Evolutionary conservation across 192 early-diverging fungal species (phyloP).

Genomic region (Podila clonocystis): DNA sequence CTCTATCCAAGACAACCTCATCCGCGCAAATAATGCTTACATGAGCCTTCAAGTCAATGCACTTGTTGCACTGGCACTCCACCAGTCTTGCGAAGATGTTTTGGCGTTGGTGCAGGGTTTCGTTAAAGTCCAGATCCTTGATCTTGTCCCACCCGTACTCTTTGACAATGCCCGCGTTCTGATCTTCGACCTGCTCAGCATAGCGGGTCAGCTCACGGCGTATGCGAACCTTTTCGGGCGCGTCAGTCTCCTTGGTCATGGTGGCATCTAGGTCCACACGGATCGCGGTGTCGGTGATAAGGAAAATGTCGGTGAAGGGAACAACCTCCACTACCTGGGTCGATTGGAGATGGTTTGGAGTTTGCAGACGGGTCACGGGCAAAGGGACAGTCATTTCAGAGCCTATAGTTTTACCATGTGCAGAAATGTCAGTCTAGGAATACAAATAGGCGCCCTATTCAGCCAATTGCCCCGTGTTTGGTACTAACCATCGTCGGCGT

Average conservation of each 20-base stretch:
- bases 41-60: conserved; percentile 81
- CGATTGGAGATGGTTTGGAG: conserved; percentile 18
- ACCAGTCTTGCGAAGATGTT: conserved; percentile 58
- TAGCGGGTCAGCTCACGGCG: conserved; percentile 28
- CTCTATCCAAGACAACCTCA: neutral
- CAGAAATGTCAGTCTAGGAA: neutral
- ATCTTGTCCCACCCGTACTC: conserved; percentile 91
- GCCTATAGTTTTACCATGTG: conserved; percentile 8
- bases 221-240: conserved; percentile 19
- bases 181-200: conserved; percentile 38
- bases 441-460: too few species aligned
- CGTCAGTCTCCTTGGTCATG: conserved; percentile 24
- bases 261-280: conserved; percentile 19
- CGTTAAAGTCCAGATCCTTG: conserved; percentile 88
- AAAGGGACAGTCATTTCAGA: conserved; percentile 26
- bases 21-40: conserved; percentile 53
- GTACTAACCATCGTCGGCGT: conserved; percentile 13
- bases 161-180: conserved; percentile 20
- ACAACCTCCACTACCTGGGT: conserved; percentile 29
- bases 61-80: conserved; percentile 74
- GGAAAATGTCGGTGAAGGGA: conserved; percentile 36
- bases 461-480: too few species aligned
- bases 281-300: conserved; percentile 20
- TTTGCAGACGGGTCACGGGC: conserved; percentile 28
- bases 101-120: conserved; percentile 70